Conservation (phyloP, 495 filamentous ascomycete species). For the Apiosordaria backusii region DNA sequence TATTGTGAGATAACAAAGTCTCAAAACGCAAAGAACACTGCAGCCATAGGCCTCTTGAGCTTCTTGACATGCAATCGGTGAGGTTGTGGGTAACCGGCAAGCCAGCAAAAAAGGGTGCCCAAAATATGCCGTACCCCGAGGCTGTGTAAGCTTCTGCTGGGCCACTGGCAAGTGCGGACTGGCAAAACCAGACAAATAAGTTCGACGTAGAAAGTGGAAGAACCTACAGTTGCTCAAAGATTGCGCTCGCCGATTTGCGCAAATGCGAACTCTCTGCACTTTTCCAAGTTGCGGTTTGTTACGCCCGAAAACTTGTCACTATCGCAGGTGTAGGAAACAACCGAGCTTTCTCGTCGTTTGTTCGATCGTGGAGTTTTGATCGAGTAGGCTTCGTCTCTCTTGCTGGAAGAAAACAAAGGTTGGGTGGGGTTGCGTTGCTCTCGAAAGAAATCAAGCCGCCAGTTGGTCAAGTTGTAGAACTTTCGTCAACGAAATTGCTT, state of each 20-base stretch:
- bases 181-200: neutral
- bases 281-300: neutral
- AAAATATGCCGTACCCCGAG: neutral
- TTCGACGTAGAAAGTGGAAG: neutral
- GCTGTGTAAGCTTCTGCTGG: neutral
- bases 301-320: neutral
- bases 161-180: neutral
- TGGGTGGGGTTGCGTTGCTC: neutral
- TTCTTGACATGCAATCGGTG: neutral
- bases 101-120: neutral
- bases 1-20: too few relatives aligned
- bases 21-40: neutral
- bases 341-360: neutral
- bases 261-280: neutral
- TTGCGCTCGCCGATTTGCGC: neutral
- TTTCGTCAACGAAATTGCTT: neutral
- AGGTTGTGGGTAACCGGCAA: neutral
- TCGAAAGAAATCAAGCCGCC: neutral
- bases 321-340: neutral
- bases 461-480: neutral
- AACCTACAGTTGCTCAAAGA: neutral
- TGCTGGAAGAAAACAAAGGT: neutral
- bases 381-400: too few relatives aligned
- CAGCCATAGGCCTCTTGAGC: neutral
- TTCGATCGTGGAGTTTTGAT: neutral